Base-by-base conservation (phyloP, 1,139 yeast genomes). In the Suhomyces terraborum region DNA sequence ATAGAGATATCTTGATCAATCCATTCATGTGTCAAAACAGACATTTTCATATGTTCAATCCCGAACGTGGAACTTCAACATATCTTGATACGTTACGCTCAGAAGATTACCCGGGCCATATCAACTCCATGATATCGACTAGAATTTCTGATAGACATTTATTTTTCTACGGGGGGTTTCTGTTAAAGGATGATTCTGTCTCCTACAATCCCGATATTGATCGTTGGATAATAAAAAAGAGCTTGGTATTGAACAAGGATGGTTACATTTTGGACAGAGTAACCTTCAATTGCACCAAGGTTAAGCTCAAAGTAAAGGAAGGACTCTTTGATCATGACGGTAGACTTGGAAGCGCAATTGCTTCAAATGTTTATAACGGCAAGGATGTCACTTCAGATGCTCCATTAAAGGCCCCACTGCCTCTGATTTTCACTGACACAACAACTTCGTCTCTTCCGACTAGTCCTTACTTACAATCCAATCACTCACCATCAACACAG, bases 161-260 rank as follows among this genome's bases (percentile, higher is more conserved):
- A 9, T 70, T 73, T 47, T 67, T 67, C 43, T 69, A 59, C 43
- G 78, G 77, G 4, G 78, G 78, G 4, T 73, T 68, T 50, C 55
- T 53, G 44, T 46, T 73, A 18, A 47, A 48, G 17, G 54, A 55
- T 20, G 59, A 55, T 21, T 51, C 61, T 0, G 64, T 62, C 2
- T 44, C 47, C 4, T 61, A 64, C 41, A 42, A 54, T 16, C 44
- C 56, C 3, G 54, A 56, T 1, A 37, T 54, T 4, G 67, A 66
- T 36, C 50, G 69, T 14, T 73, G 77, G 77, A 54, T 70, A 4
- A 58, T 73, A 8, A 57, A 60, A 26, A 69, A 67, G 46, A 56
- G 55, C 28, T 41, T 72, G 7, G 47, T 50, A 6, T 46, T 69
- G 50, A 73, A 73, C 51, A 57, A 61, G 24, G 56, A 66, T 45